phyloP scores from a whole-genome alignment of 176 grass and related monocot genomes.

The Panicum miliaceum region DNA sequence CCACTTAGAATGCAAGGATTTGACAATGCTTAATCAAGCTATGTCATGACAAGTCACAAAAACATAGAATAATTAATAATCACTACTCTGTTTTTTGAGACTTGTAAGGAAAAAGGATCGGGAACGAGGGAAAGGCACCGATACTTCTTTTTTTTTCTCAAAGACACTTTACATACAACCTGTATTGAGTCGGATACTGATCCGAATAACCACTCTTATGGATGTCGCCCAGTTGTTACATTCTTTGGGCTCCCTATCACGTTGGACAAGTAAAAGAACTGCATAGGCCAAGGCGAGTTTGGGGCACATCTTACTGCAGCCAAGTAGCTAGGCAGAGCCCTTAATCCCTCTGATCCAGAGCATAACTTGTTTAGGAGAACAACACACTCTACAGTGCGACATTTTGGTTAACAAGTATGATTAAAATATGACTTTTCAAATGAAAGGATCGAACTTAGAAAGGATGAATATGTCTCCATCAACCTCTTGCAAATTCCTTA shows the following conservation, averaged over 20 bases:
- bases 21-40: background rate
- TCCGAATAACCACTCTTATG: background rate
- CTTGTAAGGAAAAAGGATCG: background rate
- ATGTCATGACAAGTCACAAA: background rate
- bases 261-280: background rate
- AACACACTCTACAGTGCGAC: no score
- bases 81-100: background rate
- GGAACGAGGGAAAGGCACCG: background rate
- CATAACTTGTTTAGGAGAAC: background rate
- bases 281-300: background rate
- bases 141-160: background rate
- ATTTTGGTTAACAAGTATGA: no score
- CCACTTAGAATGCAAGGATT: background rate
- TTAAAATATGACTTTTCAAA: no score
- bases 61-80: background rate
- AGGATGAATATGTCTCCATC: background rate
- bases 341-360: background rate
- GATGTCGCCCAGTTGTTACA: background rate
- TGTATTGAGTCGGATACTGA: background rate
- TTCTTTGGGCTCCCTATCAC: background rate
- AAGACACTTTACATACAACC: background rate
- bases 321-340: background rate
- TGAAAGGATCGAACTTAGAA: no score
- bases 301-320: background rate
- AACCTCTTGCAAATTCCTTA: background rate